Percentiles rank a stretch among this genome's conserved stretches.
Evolutionary conservation across 345 rosid species (phyloP).

Genomic region (Excoecaria cochinchinensis): DNA sequence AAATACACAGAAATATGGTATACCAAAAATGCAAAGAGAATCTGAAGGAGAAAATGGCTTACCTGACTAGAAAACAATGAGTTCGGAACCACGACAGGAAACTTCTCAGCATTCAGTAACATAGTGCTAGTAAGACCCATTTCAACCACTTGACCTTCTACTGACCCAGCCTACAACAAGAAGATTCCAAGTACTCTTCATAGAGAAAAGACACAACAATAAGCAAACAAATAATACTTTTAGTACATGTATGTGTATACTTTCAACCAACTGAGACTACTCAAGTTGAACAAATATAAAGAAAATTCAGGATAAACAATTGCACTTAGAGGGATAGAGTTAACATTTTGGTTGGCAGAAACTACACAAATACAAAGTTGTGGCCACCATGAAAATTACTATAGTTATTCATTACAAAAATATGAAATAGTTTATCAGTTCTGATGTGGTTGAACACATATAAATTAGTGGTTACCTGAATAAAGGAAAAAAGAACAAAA

Average conservation of each 20-base stretch:
- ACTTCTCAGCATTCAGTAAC: constrained; percentile 72
- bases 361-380: neutral
- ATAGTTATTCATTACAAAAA: neutral
- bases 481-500: neutral
- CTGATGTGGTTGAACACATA: neutral
- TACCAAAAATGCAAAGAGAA: neutral
- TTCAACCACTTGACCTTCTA: constrained; percentile 92
- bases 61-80: constrained; percentile 97
- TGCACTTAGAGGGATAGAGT: neutral
- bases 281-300: too few relatives aligned
- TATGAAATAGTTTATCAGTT: neutral
- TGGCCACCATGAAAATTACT: neutral
- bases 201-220: constrained; percentile 1
- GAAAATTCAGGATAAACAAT: too few relatives aligned
- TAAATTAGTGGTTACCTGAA: neutral
- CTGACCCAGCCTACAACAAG: constrained; percentile 68
- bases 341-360: neutral
- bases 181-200: neutral
- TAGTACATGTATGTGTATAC: neutral
- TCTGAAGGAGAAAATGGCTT: constrained; percentile 6
- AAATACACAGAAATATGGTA: neutral
- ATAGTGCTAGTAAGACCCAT: constrained; percentile 87
- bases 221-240: neutral
- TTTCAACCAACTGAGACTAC: too few relatives aligned
- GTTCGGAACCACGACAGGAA: constrained; percentile 87